Conservation (phyloP, 495 filamentous ascomycete genomes). For the Tuber indicum region DNA sequence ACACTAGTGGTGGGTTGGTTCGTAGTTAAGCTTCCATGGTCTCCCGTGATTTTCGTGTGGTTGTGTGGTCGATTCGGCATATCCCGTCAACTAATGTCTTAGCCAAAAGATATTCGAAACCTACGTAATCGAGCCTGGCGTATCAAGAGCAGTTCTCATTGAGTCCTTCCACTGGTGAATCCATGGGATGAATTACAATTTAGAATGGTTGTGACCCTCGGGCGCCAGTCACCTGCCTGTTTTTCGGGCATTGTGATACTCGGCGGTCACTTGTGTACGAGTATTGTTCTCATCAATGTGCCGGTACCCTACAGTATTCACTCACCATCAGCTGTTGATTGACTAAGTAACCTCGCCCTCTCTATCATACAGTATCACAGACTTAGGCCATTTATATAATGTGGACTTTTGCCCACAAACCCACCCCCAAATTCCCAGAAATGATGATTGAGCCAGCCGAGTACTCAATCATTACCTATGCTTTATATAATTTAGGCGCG, state of each 20-base stretch:
- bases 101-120: neutral
- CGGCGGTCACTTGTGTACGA: neutral
- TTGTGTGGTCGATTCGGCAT: neutral
- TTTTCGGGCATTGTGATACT: neutral
- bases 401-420: neutral
- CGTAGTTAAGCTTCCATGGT: neutral
- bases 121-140: neutral
- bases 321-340: neutral
- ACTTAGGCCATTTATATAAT: neutral
- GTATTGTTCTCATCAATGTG: neutral
- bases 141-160: neutral
- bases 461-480: too few relatives aligned
- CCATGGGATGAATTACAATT: neutral
- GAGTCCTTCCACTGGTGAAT: neutral
- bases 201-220: neutral
- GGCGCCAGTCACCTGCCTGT: neutral
- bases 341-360: neutral
- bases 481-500: too few relatives aligned
- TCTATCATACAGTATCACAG: neutral
- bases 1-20: neutral
- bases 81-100: neutral
- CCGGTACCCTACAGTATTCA: neutral
- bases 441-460: neutral
- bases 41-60: neutral
- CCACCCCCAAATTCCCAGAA: neutral